Base-by-base conservation (phyloP, 2,329 filamentous ascomycete genomes). In the Colletotrichum cuscutae region DNA sequence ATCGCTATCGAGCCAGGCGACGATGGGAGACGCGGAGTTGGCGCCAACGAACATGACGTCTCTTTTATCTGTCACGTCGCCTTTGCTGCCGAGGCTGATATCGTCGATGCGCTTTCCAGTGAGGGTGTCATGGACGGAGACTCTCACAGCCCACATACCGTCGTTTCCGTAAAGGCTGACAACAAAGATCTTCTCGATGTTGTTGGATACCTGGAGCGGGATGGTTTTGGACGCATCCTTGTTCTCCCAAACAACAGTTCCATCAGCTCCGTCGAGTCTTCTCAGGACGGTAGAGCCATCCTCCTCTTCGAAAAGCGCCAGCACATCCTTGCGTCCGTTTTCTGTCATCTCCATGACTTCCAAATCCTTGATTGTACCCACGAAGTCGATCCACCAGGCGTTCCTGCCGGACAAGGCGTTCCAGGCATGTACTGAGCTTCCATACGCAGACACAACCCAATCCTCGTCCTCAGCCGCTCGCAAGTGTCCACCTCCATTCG, bases 391-490 rank as follows among this genome's bases (percentile, higher is more conserved):
- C 71, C 90, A 90, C 95, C 97, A 99, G 49, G 91, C 86, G 75
- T 94, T 89, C 78, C 93, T 91, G 32, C 97, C 97, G 77, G 92
- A 94, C 61, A 93, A 86, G 46, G 95, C 94, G 83, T 94, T 93
- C 95, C 95, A 98, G 15, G 93, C 90, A 66, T 93, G 89, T 32
- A 98, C 90, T 61, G 89, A 88, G 74, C 87, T 86, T 19, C 92
- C 94, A 49, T 91, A 84, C 1, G 93, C 95, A 76, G 93, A 93
- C 49, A 95, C 89, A 22, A 98, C 85, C 80, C 92, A 93, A 76
- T 93, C 91, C 80, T 96, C 93, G 72, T 92, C 93, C 76, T 95
- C 91, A n/a, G 91, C 91, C n/a, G 93, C 91, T 75, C 93, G 88
- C 76, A 97, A 82, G 77, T 88, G 84, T n/a, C 88, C 86, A 54